A percentile compares a stretch with the other conserved stretches of the same genome.
Conservation (phyloP, 139 green algal species). For the Astrephomene gubernaculifera region DNA sequence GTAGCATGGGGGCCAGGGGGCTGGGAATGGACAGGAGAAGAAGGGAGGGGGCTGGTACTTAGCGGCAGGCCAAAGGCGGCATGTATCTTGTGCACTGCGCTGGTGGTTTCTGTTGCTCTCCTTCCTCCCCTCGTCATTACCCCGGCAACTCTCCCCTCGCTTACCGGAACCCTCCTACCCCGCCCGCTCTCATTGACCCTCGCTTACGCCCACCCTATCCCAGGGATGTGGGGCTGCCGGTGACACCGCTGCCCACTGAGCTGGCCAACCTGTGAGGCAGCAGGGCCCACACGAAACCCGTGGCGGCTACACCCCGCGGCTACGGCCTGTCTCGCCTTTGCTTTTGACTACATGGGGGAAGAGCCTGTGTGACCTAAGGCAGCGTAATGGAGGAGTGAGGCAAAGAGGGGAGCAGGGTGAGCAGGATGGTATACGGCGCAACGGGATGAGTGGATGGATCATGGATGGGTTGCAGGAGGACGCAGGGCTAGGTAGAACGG, state of each 20-base stretch:
- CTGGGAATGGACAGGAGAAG: neutral
- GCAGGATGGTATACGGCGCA: too few relatives aligned
- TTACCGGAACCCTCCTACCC: neutral
- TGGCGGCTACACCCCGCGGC: too few relatives aligned
- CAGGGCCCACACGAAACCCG: too few relatives aligned
- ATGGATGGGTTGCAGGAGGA: too few relatives aligned
- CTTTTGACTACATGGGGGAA: too few relatives aligned
- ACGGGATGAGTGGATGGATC: too few relatives aligned
- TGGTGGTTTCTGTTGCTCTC: neutral
- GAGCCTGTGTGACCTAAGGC: too few relatives aligned
- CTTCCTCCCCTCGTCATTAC: neutral
- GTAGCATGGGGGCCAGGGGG: neutral
- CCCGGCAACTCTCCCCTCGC: neutral
- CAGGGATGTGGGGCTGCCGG: conserved; percentile 13
- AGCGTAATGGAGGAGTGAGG: too few relatives aligned
- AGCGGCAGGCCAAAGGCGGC: neutral
- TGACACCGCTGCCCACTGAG: conserved; percentile 15
- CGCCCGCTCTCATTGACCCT: neutral
- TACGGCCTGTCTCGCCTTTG: too few relatives aligned
- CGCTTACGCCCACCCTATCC: neutral
- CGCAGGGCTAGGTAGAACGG: too few relatives aligned
- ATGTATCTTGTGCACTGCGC: neutral
- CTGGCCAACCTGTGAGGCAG: conserved; percentile 6
- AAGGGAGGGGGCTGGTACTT: too few relatives aligned
- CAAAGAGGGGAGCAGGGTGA: too few relatives aligned